Evolutionary conservation across 192 early-diverging fungal genomes (phyloP).

Genomic region (Podila epigama): DNA sequence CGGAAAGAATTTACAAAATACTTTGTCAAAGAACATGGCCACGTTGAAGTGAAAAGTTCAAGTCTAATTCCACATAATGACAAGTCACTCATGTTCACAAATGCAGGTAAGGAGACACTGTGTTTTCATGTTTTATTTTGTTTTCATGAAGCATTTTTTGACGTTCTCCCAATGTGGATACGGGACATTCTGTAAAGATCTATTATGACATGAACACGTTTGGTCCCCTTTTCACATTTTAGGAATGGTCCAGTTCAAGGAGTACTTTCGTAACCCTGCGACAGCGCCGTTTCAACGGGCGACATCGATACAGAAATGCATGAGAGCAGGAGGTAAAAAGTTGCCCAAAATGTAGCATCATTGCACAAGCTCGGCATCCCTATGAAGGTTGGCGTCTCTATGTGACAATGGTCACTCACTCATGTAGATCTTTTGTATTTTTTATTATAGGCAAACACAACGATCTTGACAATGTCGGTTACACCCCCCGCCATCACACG

Average conservation of each 20-base stretch:
- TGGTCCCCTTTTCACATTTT: background rate
- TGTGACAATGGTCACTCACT: no score
- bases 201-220: no score
- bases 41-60: constrained; percentile 50
- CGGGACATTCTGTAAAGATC: no score
- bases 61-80: constrained; percentile 65
- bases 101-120: constrained; percentile 54
- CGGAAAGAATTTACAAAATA: constrained; percentile 53
- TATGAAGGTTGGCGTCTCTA: no score
- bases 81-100: constrained; percentile 64
- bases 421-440: no score
- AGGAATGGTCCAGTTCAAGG: constrained; percentile 70
- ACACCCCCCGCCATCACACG: constrained; percentile 69
- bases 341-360: background rate
- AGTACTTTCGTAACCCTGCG: constrained; percentile 58
- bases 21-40: constrained; percentile 53
- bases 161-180: no score
- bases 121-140: background rate
- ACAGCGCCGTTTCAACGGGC: constrained; percentile 55
- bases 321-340: constrained; percentile 60
- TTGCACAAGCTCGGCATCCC: no score
- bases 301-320: constrained; percentile 60
- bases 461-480: constrained; percentile 71
- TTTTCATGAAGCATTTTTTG: no score
- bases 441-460: constrained; percentile 58